These are phyloP conservation scores for Mercurialis annua DNA, from an alignment of 345 rosid species.

Conservation along the genomic window DNA sequence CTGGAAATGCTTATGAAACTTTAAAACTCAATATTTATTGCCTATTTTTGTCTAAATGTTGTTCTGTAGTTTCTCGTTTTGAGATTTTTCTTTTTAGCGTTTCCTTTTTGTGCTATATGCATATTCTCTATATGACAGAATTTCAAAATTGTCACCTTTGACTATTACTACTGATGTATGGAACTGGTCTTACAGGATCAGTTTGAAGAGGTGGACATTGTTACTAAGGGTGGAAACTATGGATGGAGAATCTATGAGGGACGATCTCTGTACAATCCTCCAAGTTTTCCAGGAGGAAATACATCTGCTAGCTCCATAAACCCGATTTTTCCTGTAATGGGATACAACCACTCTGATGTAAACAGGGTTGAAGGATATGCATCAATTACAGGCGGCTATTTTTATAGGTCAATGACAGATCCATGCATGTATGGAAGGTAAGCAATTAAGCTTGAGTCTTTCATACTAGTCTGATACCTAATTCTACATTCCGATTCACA, in stretches of 20 bases:
- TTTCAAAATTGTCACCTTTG: not conserved
- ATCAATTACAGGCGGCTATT: conserved; percentile 80
- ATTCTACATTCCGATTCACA: no score
- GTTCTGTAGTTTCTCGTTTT: no score
- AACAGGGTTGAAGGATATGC: conserved; percentile 79
- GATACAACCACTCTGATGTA: conserved; percentile 82
- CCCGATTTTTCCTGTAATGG: conserved; percentile 65
- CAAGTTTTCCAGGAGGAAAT: conserved; percentile 53
- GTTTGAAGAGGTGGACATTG: conserved; percentile 82
- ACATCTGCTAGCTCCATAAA: conserved; percentile 45
- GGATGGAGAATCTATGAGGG: conserved; percentile 91
- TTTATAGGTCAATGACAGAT: conserved; percentile 68
- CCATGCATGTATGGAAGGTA: conserved; percentile 84
- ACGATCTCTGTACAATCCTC: conserved; percentile 39
- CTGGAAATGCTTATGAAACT: no score
- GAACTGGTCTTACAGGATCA: conserved; percentile 42
- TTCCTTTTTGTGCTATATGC: no score
- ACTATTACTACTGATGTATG: not conserved
- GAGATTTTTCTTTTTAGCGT: no score
- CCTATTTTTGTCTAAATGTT: no score
- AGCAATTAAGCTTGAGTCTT: conserved; percentile 7
- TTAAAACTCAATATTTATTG: no score
- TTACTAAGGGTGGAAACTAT: conserved; percentile 82
- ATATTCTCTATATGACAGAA: no score
- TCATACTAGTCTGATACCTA: not conserved